Evolutionary conservation across 139 green algal species (phyloP).

Genomic region (Eudorina sp.): DNA sequence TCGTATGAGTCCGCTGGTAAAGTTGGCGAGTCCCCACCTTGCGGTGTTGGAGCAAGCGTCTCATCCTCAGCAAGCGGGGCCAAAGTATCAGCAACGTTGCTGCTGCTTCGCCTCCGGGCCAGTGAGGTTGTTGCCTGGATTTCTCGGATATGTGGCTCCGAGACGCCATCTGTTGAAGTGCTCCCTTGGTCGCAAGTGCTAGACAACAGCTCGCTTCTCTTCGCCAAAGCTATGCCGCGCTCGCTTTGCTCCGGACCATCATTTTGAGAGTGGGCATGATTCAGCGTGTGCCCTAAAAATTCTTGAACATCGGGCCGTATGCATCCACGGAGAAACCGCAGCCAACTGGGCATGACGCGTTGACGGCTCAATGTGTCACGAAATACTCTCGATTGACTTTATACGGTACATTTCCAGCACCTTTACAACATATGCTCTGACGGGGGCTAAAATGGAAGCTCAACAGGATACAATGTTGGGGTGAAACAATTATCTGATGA

Average conservation of each 20-base stretch:
- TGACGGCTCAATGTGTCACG: too few relatives aligned
- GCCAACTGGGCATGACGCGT: not conserved
- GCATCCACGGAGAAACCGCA: not conserved
- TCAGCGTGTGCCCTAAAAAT: not conserved
- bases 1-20: too few relatives aligned
- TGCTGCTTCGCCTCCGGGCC: constrained; percentile 6
- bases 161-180: not conserved
- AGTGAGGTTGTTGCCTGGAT: not conserved
- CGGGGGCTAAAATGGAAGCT: too few relatives aligned
- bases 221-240: constrained; percentile 5
- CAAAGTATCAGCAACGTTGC: not conserved
- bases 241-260: not conserved
- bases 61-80: constrained; percentile 6
- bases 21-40: too few relatives aligned
- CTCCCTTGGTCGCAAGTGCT: not conserved
- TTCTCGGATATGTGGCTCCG: not conserved
- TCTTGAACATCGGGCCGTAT: not conserved
- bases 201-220: not conserved
- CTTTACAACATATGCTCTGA: too few relatives aligned
- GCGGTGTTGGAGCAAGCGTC: not conserved
- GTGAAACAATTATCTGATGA: too few relatives aligned
- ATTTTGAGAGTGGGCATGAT: not conserved
- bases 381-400: too few relatives aligned
- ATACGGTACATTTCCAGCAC: too few relatives aligned
- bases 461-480: too few relatives aligned